Conservation (phyloP, 192 early-diverging fungal genomes). For the Coemansia sp. region DNA sequence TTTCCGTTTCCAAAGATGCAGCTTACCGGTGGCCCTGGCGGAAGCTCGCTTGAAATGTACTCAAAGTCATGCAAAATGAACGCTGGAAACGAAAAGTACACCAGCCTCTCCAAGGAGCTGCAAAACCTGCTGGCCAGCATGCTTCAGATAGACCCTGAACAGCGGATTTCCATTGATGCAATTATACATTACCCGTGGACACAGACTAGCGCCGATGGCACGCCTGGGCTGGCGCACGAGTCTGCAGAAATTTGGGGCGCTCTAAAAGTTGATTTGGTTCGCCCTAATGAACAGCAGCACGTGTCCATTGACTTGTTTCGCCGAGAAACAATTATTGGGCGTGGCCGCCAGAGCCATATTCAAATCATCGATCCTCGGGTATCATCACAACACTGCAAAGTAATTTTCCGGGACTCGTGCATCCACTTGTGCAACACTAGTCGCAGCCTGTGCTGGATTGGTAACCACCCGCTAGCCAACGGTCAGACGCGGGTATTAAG, state of each 20-base stretch:
- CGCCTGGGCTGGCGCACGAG: conserved; percentile 23
- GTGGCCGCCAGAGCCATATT: conserved; percentile 38
- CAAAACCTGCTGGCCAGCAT: conserved; percentile 28
- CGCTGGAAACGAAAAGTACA: conserved; percentile 19
- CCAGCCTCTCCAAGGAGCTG: conserved; percentile 20
- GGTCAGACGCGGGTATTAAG: conserved; percentile 14
- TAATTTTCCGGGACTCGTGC: conserved; percentile 15
- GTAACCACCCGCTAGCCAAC: conserved; percentile 9
- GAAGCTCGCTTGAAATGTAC: conserved; percentile 26
- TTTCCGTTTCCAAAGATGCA: conserved; percentile 42
- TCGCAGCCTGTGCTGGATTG: conserved; percentile 24
- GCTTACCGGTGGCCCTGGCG: conserved; percentile 10
- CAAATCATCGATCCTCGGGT: conserved; percentile 34
- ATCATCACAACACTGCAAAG: conserved; percentile 37
- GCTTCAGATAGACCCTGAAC: conserved; percentile 30
- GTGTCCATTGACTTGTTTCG: conserved; percentile 26
- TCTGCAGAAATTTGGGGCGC: conserved; percentile 35
- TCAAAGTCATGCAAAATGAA: conserved; percentile 21
- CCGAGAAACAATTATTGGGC: conserved; percentile 26
- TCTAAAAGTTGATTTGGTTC: conserved; percentile 1
- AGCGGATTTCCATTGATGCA: conserved; percentile 30
- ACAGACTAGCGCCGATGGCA: conserved; percentile 32
- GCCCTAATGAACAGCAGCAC: background rate
- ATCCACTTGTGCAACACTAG: conserved; percentile 30
- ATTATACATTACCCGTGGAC: conserved; percentile 42